Evolutionary conservation across 495 filamentous ascomycete species (phyloP).

Genomic region (Lepraria neglecta): DNA sequence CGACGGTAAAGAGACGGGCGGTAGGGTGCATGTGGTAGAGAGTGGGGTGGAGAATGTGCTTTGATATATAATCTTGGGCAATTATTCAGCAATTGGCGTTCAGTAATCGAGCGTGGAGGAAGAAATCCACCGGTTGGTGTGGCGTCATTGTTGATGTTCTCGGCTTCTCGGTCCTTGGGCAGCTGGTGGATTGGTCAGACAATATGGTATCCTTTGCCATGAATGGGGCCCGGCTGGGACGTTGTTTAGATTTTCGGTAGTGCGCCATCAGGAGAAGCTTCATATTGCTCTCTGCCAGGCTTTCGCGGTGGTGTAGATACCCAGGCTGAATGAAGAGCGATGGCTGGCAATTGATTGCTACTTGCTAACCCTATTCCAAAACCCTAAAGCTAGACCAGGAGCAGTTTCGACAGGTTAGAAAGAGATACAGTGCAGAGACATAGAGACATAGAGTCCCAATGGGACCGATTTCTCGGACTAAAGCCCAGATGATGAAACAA

Average conservation of each 20-base stretch:
- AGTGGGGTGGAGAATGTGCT: neutral
- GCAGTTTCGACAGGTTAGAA: no score
- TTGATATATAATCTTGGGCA: neutral
- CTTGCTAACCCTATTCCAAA: neutral
- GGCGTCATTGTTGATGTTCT: neutral
- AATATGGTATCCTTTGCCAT: no score
- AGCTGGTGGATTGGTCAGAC: neutral
- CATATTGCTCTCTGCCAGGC: neutral
- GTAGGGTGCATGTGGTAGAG: slow-evolving; percentile 22
- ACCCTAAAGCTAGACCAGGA: no score
- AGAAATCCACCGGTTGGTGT: neutral
- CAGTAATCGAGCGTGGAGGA: neutral
- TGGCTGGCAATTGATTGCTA: neutral
- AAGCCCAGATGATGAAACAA: no score
- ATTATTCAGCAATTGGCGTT: slow-evolving; percentile 10
- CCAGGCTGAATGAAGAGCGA: neutral
- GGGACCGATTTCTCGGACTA: no score
- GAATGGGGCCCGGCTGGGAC: no score
- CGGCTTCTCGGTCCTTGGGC: slow-evolving; percentile 13
- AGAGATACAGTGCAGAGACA: no score
- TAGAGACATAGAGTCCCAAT: no score
- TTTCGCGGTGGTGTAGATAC: neutral
- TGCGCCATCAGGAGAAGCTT: no score
- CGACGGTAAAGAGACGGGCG: slow-evolving; percentile 20
- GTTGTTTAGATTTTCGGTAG: no score